Evolutionary conservation across 1,284 basidiomycete species (phyloP).

Genomic region (Leccinum subrobustum): DNA sequence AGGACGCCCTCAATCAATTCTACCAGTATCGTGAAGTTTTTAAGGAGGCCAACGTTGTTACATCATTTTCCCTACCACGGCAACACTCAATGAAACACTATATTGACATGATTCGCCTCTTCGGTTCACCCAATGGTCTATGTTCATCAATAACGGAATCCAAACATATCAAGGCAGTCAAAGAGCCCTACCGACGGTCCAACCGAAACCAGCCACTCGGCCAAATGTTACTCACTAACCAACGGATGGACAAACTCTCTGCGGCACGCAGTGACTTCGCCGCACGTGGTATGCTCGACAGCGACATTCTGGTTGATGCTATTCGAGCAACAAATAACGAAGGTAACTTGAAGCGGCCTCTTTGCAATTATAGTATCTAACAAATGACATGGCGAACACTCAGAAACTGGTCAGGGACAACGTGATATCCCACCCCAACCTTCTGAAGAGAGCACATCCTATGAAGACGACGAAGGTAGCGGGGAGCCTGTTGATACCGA

Average conservation of each 20-base stretch:
- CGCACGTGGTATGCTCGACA: background rate
- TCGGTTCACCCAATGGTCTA: background rate
- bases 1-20: background rate
- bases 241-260: background rate
- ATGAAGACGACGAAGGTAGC: no score
- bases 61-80: background rate
- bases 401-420: no score
- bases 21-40: background rate
- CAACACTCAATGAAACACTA: conserved; percentile 2
- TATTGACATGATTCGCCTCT: background rate
- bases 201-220: background rate
- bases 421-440: no score
- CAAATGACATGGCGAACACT: no score
- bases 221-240: background rate
- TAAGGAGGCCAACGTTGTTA: background rate
- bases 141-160: background rate
- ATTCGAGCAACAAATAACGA: no score
- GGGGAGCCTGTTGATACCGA: no score
- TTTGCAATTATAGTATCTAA: no score
- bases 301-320: background rate
- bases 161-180: background rate
- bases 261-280: background rate
- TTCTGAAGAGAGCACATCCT: no score
- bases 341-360: no score
- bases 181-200: background rate